These are phyloP conservation scores for Saccharomycopsis fibuligera DNA, from an alignment of 805 yeast genomes.

Conservation along the genomic window DNA sequence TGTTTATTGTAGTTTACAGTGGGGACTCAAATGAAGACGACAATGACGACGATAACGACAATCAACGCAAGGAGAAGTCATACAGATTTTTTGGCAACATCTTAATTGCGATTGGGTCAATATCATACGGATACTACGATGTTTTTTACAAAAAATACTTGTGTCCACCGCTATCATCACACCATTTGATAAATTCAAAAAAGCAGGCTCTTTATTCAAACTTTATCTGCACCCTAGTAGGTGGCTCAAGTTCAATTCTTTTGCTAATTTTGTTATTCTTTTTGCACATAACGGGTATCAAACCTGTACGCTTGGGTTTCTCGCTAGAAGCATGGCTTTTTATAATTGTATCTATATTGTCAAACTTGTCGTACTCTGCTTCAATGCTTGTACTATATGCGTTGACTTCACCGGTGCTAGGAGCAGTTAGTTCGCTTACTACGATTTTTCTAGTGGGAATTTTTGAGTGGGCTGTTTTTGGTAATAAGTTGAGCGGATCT, in stretches of 20 bases:
- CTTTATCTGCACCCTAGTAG: slow-evolving; percentile 63
- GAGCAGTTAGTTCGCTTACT: slow-evolving; percentile 60
- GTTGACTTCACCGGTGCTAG: slow-evolving; percentile 76
- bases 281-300: slow-evolving; percentile 40
- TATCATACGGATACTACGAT: slow-evolving; percentile 76
- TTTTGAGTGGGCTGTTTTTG: slow-evolving; percentile 66
- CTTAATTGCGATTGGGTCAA: slow-evolving; percentile 66
- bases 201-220: slow-evolving; percentile 79
- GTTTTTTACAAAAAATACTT: slow-evolving; percentile 70
- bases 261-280: slow-evolving; percentile 11
- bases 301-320: slow-evolving; percentile 25
- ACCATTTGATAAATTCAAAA: slow-evolving; percentile 34
- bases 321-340: slow-evolving; percentile 34
- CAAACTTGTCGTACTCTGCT: slow-evolving; percentile 65
- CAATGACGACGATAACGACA: too few species aligned
- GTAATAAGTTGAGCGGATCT: slow-evolving; percentile 43
- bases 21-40: slow-evolving; percentile 31
- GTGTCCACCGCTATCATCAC: slow-evolving; percentile 49
- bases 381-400: slow-evolving; percentile 74
- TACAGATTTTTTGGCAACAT: slow-evolving; percentile 62
- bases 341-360: slow-evolving; percentile 46
- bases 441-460: slow-evolving; percentile 77
- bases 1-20: slow-evolving; percentile 69
- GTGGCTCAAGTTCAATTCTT: slow-evolving; percentile 43
- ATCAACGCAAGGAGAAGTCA: too few species aligned